Evolutionary conservation across 495 filamentous ascomycete genomes (phyloP), one percentile per base, ranked within the genome.

Genomic region (Penicillium simplicissimum): DNA sequence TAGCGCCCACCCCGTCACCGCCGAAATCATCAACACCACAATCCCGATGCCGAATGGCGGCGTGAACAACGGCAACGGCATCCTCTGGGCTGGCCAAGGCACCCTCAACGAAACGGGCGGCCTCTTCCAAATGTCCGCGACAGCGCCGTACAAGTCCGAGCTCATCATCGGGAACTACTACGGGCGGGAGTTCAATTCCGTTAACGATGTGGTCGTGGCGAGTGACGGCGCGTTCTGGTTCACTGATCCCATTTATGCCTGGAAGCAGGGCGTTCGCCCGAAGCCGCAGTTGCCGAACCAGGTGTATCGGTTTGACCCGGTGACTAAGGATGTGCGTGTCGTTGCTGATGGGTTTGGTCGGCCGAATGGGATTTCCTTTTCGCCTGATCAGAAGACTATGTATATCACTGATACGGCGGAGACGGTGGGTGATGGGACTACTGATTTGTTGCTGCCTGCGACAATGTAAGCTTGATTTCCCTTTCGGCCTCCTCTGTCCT

Each of bases 41-140:
- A 81, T 86, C 54, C 77, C 81, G 36, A 80, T 86, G 77, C 76
- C 82, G 14, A 82, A 84, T 37, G 83, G 85, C n/a, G 85, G 78
- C 15, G 75, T 78, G 49, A 82, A 82, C 57, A 70, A 78, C 65
- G 65, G 61, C 40, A 70, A 74, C 31, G 74, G 73, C 33, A 69
- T 81, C 55, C 72, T 79, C 48, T 72, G 77, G 69, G 85, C 84
- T 63, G 83, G 79, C 4, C 85, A 88, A 65, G 85, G 85, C 21
- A 76, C 69, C 6, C 36, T 75, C 0, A 69, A 73, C 25, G 68
- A 79, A 8, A 76, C 81, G 1, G 80, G 82, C 8, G 86, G 86
- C 4, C 72, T 89, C 1, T 67, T 64, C 62, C 63, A 65, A 35
- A 69, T 74, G 67, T 72, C 70, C 9, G 34, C 60, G 0, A 28